Evolutionary conservation across 192 early-diverging fungal genomes (phyloP).

Genomic region (Tieghemiomyces parasiticus): DNA sequence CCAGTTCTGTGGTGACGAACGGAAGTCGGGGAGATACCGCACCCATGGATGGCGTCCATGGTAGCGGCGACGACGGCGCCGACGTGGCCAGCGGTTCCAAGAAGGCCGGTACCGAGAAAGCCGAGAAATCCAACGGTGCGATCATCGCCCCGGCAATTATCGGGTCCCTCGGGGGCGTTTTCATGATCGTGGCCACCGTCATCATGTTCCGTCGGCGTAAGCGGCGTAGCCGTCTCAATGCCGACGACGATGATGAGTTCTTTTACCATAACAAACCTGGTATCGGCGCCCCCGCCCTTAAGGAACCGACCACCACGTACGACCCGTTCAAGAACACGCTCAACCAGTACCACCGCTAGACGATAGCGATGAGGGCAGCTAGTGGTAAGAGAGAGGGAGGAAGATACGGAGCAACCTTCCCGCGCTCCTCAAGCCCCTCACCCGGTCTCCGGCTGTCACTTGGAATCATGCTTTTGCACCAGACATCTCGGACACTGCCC

Average conservation of each 20-base stretch:
- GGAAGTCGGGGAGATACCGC: too few species aligned
- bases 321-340: conserved; percentile 5
- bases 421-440: too few species aligned
- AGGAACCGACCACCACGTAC: background rate
- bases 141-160: background rate
- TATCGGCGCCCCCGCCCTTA: background rate
- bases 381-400: too few species aligned
- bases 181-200: background rate
- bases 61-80: too few species aligned
- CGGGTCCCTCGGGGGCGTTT: background rate
- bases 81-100: too few species aligned
- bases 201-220: background rate
- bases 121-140: background rate
- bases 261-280: background rate
- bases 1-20: too few species aligned
- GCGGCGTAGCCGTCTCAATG: background rate
- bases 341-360: conserved; percentile 6
- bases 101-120: background rate
- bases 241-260: background rate
- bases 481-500: too few species aligned
- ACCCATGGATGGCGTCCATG: too few species aligned
- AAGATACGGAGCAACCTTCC: too few species aligned
- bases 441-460: too few species aligned
- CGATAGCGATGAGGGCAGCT: too few species aligned
- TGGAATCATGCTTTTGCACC: too few species aligned